These are phyloP conservation scores for Tulasnella sp. DNA, from an alignment of 768 basidiomycete genomes.

Conservation along the genomic window DNA sequence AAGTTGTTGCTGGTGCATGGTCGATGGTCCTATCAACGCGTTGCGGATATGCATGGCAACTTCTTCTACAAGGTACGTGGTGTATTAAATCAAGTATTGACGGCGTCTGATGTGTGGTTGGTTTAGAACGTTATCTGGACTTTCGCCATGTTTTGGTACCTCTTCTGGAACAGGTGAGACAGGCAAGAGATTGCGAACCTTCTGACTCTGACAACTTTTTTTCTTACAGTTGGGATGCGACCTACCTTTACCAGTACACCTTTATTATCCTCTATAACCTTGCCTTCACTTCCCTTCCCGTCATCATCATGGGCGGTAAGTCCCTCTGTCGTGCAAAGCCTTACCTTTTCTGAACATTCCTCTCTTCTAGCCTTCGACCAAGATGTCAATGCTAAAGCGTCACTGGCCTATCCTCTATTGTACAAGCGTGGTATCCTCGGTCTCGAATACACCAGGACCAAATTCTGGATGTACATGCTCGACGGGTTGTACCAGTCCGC, in stretches of 20 bases:
- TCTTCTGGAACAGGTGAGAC: slow-evolving; percentile 71
- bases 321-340: background rate
- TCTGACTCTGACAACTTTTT: background rate
- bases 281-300: slow-evolving; percentile 86
- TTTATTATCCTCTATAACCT: slow-evolving; percentile 87
- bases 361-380: slow-evolving; percentile 69
- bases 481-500: slow-evolving; percentile 91
- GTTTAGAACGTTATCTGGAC: slow-evolving; percentile 83
- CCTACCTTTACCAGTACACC: slow-evolving; percentile 89
- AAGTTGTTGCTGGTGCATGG: slow-evolving; percentile 89
- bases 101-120: too few species aligned
- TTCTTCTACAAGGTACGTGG: slow-evolving; percentile 95
- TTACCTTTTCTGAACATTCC: background rate
- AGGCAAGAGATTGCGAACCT: slow-evolving; percentile 2
- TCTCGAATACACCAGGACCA: slow-evolving; percentile 78
- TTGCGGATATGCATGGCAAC: slow-evolving; percentile 94
- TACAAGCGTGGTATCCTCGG: slow-evolving; percentile 90
- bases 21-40: slow-evolving; percentile 90
- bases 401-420: slow-evolving; percentile 87
- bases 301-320: slow-evolving; percentile 78
- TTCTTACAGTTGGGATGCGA: slow-evolving; percentile 67
- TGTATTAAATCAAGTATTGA: too few species aligned
- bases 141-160: slow-evolving; percentile 85
- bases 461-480: slow-evolving; percentile 91
- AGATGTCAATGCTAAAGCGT: slow-evolving; percentile 81